These are phyloP conservation scores for Chytriomyces sp. DNA, from an alignment of 192 early-diverging fungal genomes.

Conservation along the genomic window DNA sequence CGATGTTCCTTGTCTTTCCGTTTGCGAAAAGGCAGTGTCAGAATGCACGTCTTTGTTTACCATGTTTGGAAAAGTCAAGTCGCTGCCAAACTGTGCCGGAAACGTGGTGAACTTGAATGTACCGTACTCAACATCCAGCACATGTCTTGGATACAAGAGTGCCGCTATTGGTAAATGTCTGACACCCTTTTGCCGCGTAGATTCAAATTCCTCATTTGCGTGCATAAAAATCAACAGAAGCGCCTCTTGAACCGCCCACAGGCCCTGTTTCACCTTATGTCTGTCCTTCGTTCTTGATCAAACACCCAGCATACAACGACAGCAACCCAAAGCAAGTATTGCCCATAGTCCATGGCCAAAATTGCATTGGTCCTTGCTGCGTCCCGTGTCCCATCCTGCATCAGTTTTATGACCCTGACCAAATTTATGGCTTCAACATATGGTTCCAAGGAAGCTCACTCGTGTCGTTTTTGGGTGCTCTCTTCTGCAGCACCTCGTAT, in stretches of 20 bases:
- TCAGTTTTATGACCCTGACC: conserved; percentile 1
- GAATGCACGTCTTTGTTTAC: not conserved
- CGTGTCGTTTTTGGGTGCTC: not conserved
- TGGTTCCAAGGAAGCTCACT: not conserved
- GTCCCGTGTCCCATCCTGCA: not conserved
- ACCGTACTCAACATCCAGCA: not conserved
- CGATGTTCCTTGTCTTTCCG: not conserved
- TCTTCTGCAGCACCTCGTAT: not conserved
- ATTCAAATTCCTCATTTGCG: not conserved
- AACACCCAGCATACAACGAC: not conserved
- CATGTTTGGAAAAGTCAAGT: not conserved
- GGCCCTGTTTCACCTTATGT: not conserved
- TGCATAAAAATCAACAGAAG: not conserved
- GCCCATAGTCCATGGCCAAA: not conserved
- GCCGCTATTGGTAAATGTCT: not conserved
- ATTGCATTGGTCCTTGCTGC: not conserved
- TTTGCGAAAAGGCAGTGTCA: not conserved
- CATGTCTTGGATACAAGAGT: not conserved
- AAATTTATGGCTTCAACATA: not conserved
- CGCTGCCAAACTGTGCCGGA: not conserved
- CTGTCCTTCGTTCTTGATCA: not conserved
- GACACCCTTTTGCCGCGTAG: not conserved
- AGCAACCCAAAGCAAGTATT: not conserved
- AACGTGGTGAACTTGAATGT: not conserved
- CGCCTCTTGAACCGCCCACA: not conserved